Evolutionary conservation across 805 yeast species (phyloP), one percentile per base, ranked within the genome.

Genomic region (Schizosaccharomyces octosporus): DNA sequence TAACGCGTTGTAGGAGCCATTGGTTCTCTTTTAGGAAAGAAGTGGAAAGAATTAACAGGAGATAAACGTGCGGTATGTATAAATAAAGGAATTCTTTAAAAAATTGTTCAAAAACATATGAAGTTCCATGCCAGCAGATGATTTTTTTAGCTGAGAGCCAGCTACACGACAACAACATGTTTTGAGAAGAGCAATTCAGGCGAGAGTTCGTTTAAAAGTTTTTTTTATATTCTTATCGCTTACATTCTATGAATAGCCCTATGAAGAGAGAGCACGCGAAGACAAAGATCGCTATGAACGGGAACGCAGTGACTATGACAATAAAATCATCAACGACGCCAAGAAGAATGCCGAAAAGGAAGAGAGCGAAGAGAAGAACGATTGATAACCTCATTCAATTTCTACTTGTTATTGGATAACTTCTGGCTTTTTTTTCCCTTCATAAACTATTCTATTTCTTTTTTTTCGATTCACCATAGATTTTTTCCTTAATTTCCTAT

Each of bases 271-370:
- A 78, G 97, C 97, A 67, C 93, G 82, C 66, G 84, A 85, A 67
- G 98, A 93, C 78, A 93, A 93, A 81, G 87, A 89, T 80, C 85
- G 98, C 78, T 93, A 93, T 75, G 97, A 90, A 77, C 81, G 84
- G 69, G 95, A 87, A 77, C 90, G 90, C 81, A 94, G 90, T 68
- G 88, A 83, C 70, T 87, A 86, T 71, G 78, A 63, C 79, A 64
- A 78, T 71, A 69, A 76, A 75, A 68, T 69, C 65, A 70, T 70
- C 72, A 73, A 70, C 70, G 65, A 66, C 62, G 70, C 65, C 54
- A 63, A 62, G 39, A 68, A 64, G 48, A 65, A 64, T 17, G 51
- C 51, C 4, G n/a, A 45, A 17, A 24, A 45, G 51, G 51, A 45
- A 45, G 11, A 45, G 17, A 45, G 41, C 13, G 41, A 36, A 9